These are phyloP conservation scores for Xylaria polymorpha DNA, from an alignment of 2,329 filamentous ascomycete genomes.

Conservation along the genomic window DNA sequence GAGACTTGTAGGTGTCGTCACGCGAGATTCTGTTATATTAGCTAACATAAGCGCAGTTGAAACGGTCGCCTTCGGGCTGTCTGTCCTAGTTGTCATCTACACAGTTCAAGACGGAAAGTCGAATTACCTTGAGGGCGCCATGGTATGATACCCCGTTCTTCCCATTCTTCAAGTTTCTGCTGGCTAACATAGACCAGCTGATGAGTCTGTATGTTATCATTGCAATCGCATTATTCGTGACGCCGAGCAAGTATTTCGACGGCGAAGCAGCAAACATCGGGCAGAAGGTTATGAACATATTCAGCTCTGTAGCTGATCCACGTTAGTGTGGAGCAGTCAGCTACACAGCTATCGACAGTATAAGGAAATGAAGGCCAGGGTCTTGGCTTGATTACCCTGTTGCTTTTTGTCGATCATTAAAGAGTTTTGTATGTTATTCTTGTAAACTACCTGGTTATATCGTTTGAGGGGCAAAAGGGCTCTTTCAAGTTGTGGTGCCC, in stretches of 20 bases:
- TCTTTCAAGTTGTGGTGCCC: not conserved
- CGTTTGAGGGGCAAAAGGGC: not conserved
- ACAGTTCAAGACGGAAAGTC: slow-evolving; percentile 84
- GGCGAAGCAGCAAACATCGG: slow-evolving; percentile 42
- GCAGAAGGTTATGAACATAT: slow-evolving; percentile 8
- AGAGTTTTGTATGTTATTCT: slow-evolving; percentile 33
- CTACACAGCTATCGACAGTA: not conserved
- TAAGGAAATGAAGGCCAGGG: not conserved
- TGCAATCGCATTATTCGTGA: slow-evolving; percentile 69
- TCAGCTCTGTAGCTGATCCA: slow-evolving; percentile 1
- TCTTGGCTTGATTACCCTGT: slow-evolving; percentile 1
- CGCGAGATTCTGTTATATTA: not conserved
- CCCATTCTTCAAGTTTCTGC: not conserved
- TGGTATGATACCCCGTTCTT: slow-evolving; percentile 60
- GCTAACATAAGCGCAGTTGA: slow-evolving; percentile 62
- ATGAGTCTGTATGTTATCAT: slow-evolving; percentile 69
- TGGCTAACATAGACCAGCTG: slow-evolving; percentile 50
- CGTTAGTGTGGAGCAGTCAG: not conserved
- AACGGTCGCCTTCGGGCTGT: slow-evolving; percentile 81
- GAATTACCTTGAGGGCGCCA: slow-evolving; percentile 85
- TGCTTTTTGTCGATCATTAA: slow-evolving; percentile 15
- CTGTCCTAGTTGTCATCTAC: slow-evolving; percentile 79
- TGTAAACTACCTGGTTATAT: slow-evolving; percentile 27
- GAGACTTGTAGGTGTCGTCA: slow-evolving; percentile 66
- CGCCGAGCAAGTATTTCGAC: slow-evolving; percentile 62